Percentiles rank a stretch among this genome's conserved stretches.
phyloP scores from a whole-genome alignment of 2,329 filamentous ascomycete species.

The Aspergillus udagawae region DNA sequence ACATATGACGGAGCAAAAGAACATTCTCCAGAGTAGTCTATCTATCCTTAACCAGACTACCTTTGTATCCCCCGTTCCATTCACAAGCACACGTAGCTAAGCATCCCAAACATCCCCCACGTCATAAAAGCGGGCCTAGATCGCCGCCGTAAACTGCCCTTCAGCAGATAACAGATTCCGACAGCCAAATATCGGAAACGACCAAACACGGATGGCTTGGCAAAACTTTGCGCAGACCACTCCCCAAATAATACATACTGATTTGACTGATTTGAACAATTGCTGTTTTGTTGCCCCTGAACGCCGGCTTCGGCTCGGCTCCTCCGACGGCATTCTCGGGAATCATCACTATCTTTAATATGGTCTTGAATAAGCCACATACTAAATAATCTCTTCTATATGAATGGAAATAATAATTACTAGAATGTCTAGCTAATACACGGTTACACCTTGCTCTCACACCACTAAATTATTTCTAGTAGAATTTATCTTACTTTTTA shows the following conservation, averaged over 20 bases:
- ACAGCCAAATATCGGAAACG: conserved; percentile 24
- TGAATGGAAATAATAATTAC: conserved; percentile 2
- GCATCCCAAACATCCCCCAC: conserved; percentile 11
- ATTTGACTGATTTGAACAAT: too few relatives aligned
- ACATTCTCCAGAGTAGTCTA: too few relatives aligned
- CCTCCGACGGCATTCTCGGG: not conserved
- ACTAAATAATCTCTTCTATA: too few relatives aligned
- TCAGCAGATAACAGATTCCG: conserved; percentile 22
- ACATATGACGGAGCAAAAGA: not conserved
- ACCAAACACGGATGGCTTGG: conserved; percentile 23
- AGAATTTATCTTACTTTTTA: too few relatives aligned
- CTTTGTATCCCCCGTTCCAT: not conserved
- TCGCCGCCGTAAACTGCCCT: conserved; percentile 25
- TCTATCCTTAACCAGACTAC: too few relatives aligned
- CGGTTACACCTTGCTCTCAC: too few relatives aligned
- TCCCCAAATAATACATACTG: not conserved
- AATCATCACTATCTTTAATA: conserved; percentile 1
- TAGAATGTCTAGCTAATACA: too few relatives aligned
- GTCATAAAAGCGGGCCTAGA: conserved; percentile 34
- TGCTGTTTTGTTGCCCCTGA: not conserved
- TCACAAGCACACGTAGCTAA: conserved; percentile 6
- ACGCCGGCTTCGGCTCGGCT: not conserved
- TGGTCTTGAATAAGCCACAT: too few relatives aligned
- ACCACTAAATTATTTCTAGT: too few relatives aligned
- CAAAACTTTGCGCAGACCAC: conserved; percentile 17